Conservation (phyloP, 345 rosid genomes). For the Diplotaxis tenuifolia region DNA sequence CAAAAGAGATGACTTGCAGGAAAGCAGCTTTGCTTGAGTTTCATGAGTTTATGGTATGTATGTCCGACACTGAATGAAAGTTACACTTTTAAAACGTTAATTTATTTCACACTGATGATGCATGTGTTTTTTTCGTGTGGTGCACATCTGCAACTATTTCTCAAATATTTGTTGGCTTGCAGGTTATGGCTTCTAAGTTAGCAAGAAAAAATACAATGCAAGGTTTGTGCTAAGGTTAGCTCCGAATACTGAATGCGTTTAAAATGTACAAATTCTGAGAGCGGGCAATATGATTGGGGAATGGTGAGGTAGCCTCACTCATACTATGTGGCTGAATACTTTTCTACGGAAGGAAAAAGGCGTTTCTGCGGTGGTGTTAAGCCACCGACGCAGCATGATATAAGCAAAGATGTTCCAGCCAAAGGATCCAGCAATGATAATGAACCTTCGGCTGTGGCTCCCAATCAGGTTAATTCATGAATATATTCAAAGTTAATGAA, state of each 20-base stretch:
- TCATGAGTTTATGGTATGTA: background rate
- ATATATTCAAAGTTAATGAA: background rate
- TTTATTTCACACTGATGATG: background rate
- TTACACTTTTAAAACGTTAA: no score
- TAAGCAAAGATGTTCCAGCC: conserved; percentile 16
- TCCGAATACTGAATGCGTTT: background rate
- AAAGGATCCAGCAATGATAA: conserved; percentile 18
- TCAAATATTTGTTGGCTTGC: background rate
- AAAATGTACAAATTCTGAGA: background rate
- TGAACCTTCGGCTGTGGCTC: conserved; percentile 11
- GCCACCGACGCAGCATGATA: conserved; percentile 24
- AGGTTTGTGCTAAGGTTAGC: background rate
- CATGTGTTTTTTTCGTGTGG: background rate
- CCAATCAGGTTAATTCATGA: conserved; percentile 23
- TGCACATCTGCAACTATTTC: background rate
- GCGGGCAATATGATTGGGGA: background rate
- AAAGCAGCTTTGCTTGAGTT: background rate
- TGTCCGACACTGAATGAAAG: background rate
- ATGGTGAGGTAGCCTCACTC: background rate
- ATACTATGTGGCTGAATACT: background rate
- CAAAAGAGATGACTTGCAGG: background rate
- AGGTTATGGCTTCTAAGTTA: background rate
- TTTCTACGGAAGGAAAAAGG: background rate
- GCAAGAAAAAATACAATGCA: background rate
- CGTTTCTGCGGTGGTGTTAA: conserved; percentile 43